Percentiles rank a stretch among this genome's conserved stretches.
phyloP scores from a whole-genome alignment of 495 filamentous ascomycete genomes.

The Podospora conica region DNA sequence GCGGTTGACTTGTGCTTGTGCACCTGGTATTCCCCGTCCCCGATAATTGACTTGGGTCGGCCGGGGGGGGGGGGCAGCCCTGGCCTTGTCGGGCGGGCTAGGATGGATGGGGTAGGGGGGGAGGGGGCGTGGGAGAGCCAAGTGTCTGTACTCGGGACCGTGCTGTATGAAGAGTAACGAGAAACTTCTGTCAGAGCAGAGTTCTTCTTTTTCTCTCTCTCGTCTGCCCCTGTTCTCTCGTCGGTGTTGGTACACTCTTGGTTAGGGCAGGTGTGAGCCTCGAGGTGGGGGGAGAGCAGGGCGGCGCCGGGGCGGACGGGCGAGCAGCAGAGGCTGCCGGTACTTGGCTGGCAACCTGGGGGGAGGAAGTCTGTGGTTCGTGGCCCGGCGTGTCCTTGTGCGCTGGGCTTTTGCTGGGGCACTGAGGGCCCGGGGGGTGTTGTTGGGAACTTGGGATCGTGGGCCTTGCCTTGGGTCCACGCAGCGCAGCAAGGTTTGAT shows the following conservation, averaged over 20 bases:
- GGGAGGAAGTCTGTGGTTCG: not conserved
- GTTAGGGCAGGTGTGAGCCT: not conserved
- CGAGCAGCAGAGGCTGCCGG: slow-evolving; percentile 1
- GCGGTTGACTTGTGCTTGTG: not conserved
- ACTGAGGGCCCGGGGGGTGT: too few species aligned
- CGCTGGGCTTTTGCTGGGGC: slow-evolving; percentile 13
- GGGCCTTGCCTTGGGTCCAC: not conserved
- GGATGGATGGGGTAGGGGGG: not conserved
- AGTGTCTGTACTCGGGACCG: not conserved
- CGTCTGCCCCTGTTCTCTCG: slow-evolving; percentile 16
- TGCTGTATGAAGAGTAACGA: not conserved
- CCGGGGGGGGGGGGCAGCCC: not conserved
- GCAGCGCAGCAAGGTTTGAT: slow-evolving; percentile 7
- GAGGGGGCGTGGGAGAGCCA: not conserved
- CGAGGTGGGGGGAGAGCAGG: not conserved
- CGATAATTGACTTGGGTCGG: not conserved
- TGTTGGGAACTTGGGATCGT: slow-evolving; percentile 6
- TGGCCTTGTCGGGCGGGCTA: not conserved
- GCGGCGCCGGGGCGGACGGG: not conserved
- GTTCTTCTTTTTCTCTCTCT: not conserved
- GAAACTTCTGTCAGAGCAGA: not conserved
- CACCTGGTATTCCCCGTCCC: not conserved
- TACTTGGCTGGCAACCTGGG: slow-evolving; percentile 4
- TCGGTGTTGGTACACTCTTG: slow-evolving; percentile 1
- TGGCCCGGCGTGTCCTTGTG: slow-evolving; percentile 11